Base-by-base conservation (phyloP, 306 rosid species). In the Citrullus colocynthis region DNA sequence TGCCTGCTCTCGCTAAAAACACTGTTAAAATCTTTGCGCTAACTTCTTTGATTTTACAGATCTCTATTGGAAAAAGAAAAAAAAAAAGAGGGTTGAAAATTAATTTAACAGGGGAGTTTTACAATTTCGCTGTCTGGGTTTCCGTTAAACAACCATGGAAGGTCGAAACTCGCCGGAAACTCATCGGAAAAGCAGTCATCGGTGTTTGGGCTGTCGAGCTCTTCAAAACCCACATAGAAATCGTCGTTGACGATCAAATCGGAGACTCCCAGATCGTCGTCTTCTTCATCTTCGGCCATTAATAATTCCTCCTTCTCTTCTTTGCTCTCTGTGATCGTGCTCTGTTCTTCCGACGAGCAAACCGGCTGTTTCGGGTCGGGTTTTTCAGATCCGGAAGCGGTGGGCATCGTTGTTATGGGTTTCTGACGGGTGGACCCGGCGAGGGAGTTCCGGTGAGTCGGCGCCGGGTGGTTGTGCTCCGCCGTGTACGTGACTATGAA, bases 391-490 rank as follows among this genome's bases (percentile, higher is more conserved):
- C 81, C 44, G 73, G 41, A 57, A 80, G 15, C 70, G 75, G 78
- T 0, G 90, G 62, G 0, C 4, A 39, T 4, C 20, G 10, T n/a
- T 3, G 93, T 63, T 24, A 63, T 71, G 44, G 89, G 88, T 86
- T 94, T 94, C 83, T 91, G 95, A 8, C 98, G 89, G 5, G 97
- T 90, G 78, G 98, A 94, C 1, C 98, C 98, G 52, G 98, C 98
- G 4, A 94, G 98, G 5, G 98, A 94, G 85, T 94, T 94, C 73
- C 96, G 85, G 77, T 94, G 98, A 52, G 97, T 91, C 1, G 98
- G 98, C 61, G 97, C 96, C 21, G 95, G 93, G 85, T 94, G 98
- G 85, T 92, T 94, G 90, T 94, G 98, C 83, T 94, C 98, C 17
- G 92, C 91, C 49, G 97, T 94, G 83, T 91, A 94, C 5, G 98